phyloP scores from a whole-genome alignment of 2,329 filamentous ascomycete genomes.

The Ophiostoma piceae region DNA sequence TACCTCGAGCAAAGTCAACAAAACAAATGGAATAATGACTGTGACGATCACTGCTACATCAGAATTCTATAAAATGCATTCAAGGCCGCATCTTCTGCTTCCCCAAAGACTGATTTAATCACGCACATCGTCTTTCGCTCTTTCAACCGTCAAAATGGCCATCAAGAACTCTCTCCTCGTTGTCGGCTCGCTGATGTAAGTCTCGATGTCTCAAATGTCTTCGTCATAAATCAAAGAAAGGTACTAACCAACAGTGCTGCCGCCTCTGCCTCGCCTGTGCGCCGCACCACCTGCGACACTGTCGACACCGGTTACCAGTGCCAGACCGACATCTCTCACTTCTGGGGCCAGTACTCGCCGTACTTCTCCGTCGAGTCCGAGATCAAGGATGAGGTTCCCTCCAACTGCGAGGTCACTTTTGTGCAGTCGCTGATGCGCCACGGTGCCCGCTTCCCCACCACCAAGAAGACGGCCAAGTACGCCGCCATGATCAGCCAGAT shows the following conservation, averaged over 20 bases:
- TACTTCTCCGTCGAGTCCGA: constrained; percentile 68
- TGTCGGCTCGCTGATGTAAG: background rate
- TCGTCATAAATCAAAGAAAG: background rate
- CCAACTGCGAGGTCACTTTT: constrained; percentile 64
- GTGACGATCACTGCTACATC: background rate
- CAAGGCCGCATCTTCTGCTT: background rate
- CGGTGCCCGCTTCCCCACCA: constrained; percentile 63
- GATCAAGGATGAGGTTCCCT: constrained; percentile 43
- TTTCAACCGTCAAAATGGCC: background rate
- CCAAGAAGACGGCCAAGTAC: constrained; percentile 60
- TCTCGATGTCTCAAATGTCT: background rate
- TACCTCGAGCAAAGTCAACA: background rate
- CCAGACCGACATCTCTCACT: constrained; percentile 54
- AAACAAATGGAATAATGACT: background rate
- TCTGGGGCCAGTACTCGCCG: constrained; percentile 85
- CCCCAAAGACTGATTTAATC: background rate
- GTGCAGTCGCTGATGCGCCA: constrained; percentile 79
- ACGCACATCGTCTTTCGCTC: background rate
- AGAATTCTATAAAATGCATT: background rate
- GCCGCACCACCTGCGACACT: constrained; percentile 43
- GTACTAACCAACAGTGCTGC: background rate
- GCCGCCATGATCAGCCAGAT: constrained; percentile 59
- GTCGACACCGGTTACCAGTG: constrained; percentile 58
- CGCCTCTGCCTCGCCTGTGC: background rate
- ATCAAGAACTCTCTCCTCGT: constrained; percentile 5